Evolutionary conservation across 1,139 yeast genomes (phyloP).

Genomic region (Trichomonascaceae sp.): DNA sequence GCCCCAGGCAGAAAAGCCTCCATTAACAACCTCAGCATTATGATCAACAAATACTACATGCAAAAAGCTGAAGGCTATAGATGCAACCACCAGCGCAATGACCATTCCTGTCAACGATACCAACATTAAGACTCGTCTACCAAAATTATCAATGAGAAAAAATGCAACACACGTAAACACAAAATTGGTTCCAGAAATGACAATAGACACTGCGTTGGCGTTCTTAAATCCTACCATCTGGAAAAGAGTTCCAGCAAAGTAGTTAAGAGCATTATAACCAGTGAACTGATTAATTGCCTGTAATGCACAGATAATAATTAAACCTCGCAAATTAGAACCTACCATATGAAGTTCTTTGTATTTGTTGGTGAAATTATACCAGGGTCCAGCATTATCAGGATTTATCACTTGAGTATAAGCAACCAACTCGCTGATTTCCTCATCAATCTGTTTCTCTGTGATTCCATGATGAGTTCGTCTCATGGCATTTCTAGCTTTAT

Average conservation of each 20-base stretch:
- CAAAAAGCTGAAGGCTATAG: conserved; percentile 83
- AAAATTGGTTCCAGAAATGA: conserved; percentile 89
- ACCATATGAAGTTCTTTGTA: conserved; percentile 62
- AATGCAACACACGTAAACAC: conserved; percentile 78
- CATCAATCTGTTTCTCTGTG: conserved; percentile 23
- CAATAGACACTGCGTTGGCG: conserved; percentile 88
- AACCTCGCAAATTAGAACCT: conserved; percentile 79
- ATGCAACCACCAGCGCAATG: conserved; percentile 64
- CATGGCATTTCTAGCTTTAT: conserved; percentile 64
- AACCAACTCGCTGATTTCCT: conserved; percentile 25
- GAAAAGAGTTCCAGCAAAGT: conserved; percentile 85
- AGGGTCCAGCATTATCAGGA: conserved; percentile 11
- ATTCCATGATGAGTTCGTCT: conserved; percentile 39
- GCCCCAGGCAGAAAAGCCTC: conserved; percentile 69
- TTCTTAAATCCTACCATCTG: conserved; percentile 80
- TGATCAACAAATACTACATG: conserved; percentile 46
- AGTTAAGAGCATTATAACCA: conserved; percentile 93
- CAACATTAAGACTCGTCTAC: conserved; percentile 74
- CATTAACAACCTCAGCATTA: conserved; percentile 39
- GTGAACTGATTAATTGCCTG: conserved; percentile 96
- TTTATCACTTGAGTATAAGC: conserved; percentile 20
- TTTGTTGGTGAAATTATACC: conserved; percentile 21
- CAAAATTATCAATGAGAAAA: conserved; percentile 74
- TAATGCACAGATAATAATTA: conserved; percentile 81
- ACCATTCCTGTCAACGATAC: conserved; percentile 78